Conservation (phyloP, 2,329 filamentous ascomycete species). For the Neoscytalidium dimidiatum region DNA sequence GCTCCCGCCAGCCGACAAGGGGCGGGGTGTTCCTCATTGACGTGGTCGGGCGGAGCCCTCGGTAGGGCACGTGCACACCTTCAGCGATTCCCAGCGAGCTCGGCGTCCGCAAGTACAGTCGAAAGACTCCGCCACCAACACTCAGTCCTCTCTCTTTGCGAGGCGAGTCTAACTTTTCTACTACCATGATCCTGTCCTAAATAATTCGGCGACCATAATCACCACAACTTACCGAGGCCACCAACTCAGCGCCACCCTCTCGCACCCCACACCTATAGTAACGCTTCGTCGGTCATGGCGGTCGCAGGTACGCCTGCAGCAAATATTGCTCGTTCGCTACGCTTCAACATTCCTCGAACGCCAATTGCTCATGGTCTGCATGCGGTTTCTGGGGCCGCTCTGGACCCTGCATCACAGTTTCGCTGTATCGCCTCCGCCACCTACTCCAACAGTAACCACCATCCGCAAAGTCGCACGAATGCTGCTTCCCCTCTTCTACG, state of each 20-base stretch:
- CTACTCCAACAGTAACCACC: neutral
- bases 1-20: neutral
- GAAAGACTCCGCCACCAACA: neutral
- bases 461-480: neutral
- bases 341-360: conserved; percentile 40
- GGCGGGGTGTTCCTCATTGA: conserved; percentile 2
- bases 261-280: neutral
- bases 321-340: conserved; percentile 40
- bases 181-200: too few species aligned
- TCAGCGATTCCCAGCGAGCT: conserved; percentile 15
- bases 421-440: conserved; percentile 21
- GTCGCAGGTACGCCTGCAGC: conserved; percentile 27
- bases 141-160: neutral
- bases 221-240: too few species aligned
- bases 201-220: too few species aligned
- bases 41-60: conserved; percentile 14
- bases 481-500: neutral
- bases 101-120: conserved; percentile 1
- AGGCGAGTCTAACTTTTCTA: neutral
- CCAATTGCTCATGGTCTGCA: conserved; percentile 28
- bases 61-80: neutral
- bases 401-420: conserved; percentile 16
- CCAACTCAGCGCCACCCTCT: neutral
- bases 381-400: conserved; percentile 6
- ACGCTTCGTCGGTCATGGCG: conserved; percentile 29